Evolutionary conservation across 164 flowering plant genomes (phyloP), one percentile per base, ranked within the genome.

Genomic region (Magnolia officinalis): DNA sequence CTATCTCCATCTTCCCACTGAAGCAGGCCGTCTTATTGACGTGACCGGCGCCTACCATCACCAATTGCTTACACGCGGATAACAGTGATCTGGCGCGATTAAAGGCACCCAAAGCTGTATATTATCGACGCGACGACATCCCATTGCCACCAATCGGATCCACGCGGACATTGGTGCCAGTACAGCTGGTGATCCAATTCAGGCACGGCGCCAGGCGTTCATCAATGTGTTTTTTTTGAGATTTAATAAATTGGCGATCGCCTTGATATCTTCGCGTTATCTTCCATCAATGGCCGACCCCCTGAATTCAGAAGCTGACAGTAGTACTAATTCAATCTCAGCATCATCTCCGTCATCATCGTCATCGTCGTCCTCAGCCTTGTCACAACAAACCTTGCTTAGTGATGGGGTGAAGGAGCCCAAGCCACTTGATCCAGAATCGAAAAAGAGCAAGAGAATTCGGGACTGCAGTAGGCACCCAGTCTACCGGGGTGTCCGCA

Each of bases 401-500:
- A 29, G n/a, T 18, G 16, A 67, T 26, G 45, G 18, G 14, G 29
- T 13, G 49, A 26, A 78, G 59, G 71, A 70, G 55, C 49, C 65
- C 26, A 63, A 71, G 59, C 2, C 55, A 31, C 20, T 26, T 23
- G 74, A 76, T 58, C 19, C 50, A 31, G 71, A 67, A 13, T 26
- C 64, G 72, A 79, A 65, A 66, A 74, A 37, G 67, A 58, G 23
- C 67, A 83, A 84, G 64, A 72, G 87, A 50, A 68, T 24, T 26
- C 69, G 88, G 31, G 86, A 82, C 37, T 59, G 83, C 72, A 80
- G 76, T 81, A 85, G 80, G 24, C 93, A 91, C 80, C 92, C 95
- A 5, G 82, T 85, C 0, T 93, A 89, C 85, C 81, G 89, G 59
- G 98, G 98, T 0, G 98, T 93, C 0, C 83, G 98, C 14, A 91